Evolutionary conservation across 2,329 filamentous ascomycete genomes (phyloP).

Genomic region (Sporothrix euskadiensis): DNA sequence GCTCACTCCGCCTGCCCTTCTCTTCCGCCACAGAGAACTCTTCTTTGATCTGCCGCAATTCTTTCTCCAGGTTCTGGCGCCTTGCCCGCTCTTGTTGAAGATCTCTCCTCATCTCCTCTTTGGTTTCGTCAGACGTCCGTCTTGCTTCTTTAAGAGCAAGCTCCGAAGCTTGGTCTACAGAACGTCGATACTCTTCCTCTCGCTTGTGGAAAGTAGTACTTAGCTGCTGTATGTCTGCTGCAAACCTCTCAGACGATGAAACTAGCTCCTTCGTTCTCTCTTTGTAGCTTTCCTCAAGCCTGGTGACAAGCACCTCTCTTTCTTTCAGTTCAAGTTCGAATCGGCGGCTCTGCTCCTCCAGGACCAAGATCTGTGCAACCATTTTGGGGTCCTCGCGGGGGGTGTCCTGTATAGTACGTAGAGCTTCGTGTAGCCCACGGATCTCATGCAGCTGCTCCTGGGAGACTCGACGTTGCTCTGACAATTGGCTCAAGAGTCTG

Average conservation of each 20-base stretch:
- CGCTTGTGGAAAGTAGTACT: slow-evolving; percentile 6
- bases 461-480: not conserved
- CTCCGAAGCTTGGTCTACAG: slow-evolving; percentile 18
- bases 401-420: slow-evolving; percentile 10
- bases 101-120: slow-evolving; percentile 19
- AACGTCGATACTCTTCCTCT: slow-evolving; percentile 28
- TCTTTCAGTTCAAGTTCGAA: slow-evolving; percentile 24
- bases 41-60: slow-evolving; percentile 28
- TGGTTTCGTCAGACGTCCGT: slow-evolving; percentile 24
- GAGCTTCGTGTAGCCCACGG: not conserved
- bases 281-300: slow-evolving; percentile 27
- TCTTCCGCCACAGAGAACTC: slow-evolving; percentile 27
- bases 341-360: slow-evolving; percentile 2
- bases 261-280: slow-evolving; percentile 8
- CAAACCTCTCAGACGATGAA: slow-evolving; percentile 14
- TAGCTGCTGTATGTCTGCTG: slow-evolving; percentile 20
- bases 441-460: slow-evolving; percentile 12
- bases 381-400: slow-evolving; percentile 18
- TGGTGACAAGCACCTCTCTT: slow-evolving; percentile 12
- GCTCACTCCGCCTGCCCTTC: not conserved
- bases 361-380: not conserved
- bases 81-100: slow-evolving; percentile 30
- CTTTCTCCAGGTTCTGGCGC: slow-evolving; percentile 28
- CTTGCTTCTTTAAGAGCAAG: slow-evolving; percentile 25
- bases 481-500: slow-evolving; percentile 9